Conservation (phyloP, 805 yeast genomes). For the Cyberlindnera euphorbiae region DNA sequence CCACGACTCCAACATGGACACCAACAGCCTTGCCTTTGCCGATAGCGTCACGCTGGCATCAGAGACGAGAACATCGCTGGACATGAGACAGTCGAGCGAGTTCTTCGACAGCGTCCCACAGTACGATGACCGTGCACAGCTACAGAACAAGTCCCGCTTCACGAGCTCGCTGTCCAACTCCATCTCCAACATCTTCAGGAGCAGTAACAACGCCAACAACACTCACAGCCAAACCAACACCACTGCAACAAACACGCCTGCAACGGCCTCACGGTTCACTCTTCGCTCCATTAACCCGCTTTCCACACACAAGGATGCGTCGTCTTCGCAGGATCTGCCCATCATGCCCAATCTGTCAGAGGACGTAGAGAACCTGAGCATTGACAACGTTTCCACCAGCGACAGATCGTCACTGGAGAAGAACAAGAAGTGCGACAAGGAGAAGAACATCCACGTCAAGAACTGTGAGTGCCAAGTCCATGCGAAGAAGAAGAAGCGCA, state of each 20-base stretch:
- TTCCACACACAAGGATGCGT: slow-evolving; percentile 23
- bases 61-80: slow-evolving; percentile 28
- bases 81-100: slow-evolving; percentile 38
- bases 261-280: slow-evolving; percentile 28
- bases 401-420: neutral
- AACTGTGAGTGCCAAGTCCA: slow-evolving; percentile 13
- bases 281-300: slow-evolving; percentile 30
- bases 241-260: slow-evolving; percentile 6
- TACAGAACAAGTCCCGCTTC: slow-evolving; percentile 10
- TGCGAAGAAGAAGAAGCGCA: slow-evolving; percentile 18
- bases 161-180: slow-evolving; percentile 12
- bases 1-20: slow-evolving; percentile 2
- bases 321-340: slow-evolving; percentile 10
- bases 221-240: no score
- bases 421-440: slow-evolving; percentile 5
- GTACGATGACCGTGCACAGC: slow-evolving; percentile 3
- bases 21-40: slow-evolving; percentile 13
- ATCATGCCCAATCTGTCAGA: slow-evolving; percentile 9
- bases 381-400: slow-evolving; percentile 4
- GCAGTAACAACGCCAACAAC: no score
- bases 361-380: slow-evolving; percentile 15
- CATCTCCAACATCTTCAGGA: slow-evolving; percentile 24
- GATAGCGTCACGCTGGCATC: slow-evolving; percentile 23
- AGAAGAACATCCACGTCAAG: slow-evolving; percentile 11
- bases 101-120: slow-evolving; percentile 35